Base-by-base conservation (phyloP, 345 rosid species). In the Murraya koenigii region DNA sequence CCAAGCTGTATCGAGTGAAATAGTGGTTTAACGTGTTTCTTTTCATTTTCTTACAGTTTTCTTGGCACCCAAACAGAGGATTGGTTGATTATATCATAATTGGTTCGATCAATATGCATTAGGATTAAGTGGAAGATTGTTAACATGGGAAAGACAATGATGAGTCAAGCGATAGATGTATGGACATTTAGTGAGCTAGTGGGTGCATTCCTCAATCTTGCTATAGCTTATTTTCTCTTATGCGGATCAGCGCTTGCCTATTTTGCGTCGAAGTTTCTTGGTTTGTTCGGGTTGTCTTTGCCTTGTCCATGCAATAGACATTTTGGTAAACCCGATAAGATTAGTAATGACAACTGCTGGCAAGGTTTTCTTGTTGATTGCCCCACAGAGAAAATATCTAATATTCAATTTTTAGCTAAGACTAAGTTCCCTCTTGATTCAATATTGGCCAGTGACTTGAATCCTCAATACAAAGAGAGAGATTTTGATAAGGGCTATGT, bases 221-320 rank as follows among this genome's bases (percentile, higher is more conserved):
- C 80, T 14, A 72, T 89, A 71, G 85, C 88, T 22, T 87, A 81
- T 74, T 68, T 76, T 32, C 84, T 90, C 6, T 86, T 92, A 44
- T 87, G 86, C 33, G 92, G 86, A 2, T 88, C 94, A 7, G 23
- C 84, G 23, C 70, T 88, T 41, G 87, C 87, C 54, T 90, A 82
- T 74, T 25, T 83, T 26, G 79, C 88, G 10, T 87, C 94, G 0
- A 88, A 80, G 36, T 80, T 92, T 74, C 85, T 92, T 38, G 76
- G 85, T 81, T 61, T 90, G 26, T 85, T 90, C 41, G 93, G 94
- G 7, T 69, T 83, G 68, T 47, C 38, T 26, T 85, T 90, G 49
- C 93, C 94, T 1, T 92, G 97, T 54, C 88, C 91, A 65, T 87
- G 91, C 80, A 82, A 88, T 74, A 88, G 92, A 8, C 60, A 81